Evolutionary conservation across 192 early-diverging fungal species (phyloP), one percentile per base, ranked within the genome.

Genomic region (Backusella circina): DNA sequence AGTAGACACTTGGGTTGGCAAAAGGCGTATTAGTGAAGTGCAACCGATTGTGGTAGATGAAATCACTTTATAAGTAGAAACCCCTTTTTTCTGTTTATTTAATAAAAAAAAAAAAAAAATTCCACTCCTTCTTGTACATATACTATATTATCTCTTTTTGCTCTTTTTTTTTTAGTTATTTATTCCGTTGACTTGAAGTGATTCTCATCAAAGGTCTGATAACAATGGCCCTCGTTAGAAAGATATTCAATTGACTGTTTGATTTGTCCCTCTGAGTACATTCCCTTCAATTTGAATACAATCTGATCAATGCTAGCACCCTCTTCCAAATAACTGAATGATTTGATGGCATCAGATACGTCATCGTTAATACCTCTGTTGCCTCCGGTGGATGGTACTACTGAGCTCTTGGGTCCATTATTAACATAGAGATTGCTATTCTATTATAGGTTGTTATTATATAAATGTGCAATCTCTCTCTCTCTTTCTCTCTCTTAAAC

Each of bases 171-270:
- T 44, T 69, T 67, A 4, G 9, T 70, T 70, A 47, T 23, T 23
- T 54, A 10, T 18, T 73, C 66, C 21, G 86, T 83, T 23, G 81
- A 76, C 79, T 87, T 87, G 64, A 90, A 72, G 69, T 94, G 91
- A 35, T 86, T 79, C 0, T 93, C 90, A 75, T 93, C 93, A 47
- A 90, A 82, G 21, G 89, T 92, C 72, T 73, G 83, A 81, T 93
- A 94, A 64, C 92, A 65, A 54, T 84, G 84, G 15, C 94, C 94
- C 65, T 95, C 91, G 21, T 70, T 68, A 30, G 81, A 78, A 61
- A 95, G 84, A 75, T 71, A 81, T 0, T 89, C 84, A 21, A 92
- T 73, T 1, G 84, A 77, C 2, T 81, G 72, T 33, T 83, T 79
- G 21, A 85, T 44, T 18, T 50, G 37, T 7, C 8, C 12, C 23